phyloP scores from a whole-genome alignment of 2,329 filamentous ascomycete genomes.

The Cytospora leucostoma region DNA sequence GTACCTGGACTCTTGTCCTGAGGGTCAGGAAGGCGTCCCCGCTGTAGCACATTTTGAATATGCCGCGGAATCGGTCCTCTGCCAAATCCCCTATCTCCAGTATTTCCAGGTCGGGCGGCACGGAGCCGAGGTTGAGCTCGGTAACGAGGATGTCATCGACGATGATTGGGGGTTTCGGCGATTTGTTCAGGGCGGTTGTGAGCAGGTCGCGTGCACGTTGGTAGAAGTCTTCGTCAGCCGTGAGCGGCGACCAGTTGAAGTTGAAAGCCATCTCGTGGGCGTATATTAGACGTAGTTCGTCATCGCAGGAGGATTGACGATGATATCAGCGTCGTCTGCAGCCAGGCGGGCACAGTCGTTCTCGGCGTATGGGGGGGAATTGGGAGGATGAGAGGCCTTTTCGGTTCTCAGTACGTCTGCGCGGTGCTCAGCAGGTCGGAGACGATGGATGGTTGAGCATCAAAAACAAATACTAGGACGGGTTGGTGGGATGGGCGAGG shows the following conservation, averaged over 20 bases:
- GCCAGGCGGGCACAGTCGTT: slow-evolving; percentile 2
- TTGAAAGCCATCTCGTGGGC: slow-evolving; percentile 85
- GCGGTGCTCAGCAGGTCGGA: slow-evolving; percentile 6
- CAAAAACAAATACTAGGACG: background rate
- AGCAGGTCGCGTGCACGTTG: slow-evolving; percentile 89
- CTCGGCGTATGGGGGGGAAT: slow-evolving; percentile 2
- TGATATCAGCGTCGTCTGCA: slow-evolving; percentile 15
- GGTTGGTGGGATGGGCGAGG: background rate
- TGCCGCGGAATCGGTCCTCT: slow-evolving; percentile 94
- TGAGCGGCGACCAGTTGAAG: slow-evolving; percentile 99
- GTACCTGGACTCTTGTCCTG: slow-evolving; percentile 89
- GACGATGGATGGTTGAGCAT: background rate
- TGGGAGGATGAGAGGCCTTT: background rate
- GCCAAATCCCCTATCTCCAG: slow-evolving; percentile 96
- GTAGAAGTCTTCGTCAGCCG: slow-evolving; percentile 90
- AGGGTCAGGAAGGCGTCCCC: slow-evolving; percentile 95
- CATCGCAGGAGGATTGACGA: slow-evolving; percentile 29
- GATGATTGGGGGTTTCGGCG: slow-evolving; percentile 96
- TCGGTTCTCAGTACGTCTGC: background rate
- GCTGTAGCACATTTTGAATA: slow-evolving; percentile 99
- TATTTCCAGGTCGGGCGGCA: slow-evolving; percentile 93
- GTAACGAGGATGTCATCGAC: slow-evolving; percentile 99
- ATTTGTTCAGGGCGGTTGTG: slow-evolving; percentile 94
- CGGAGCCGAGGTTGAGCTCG: slow-evolving; percentile 93
- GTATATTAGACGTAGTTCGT: slow-evolving; percentile 45